These are phyloP conservation scores for Puccinia novopanici DNA, from an alignment of 1,284 basidiomycete species.

Conservation along the genomic window DNA sequence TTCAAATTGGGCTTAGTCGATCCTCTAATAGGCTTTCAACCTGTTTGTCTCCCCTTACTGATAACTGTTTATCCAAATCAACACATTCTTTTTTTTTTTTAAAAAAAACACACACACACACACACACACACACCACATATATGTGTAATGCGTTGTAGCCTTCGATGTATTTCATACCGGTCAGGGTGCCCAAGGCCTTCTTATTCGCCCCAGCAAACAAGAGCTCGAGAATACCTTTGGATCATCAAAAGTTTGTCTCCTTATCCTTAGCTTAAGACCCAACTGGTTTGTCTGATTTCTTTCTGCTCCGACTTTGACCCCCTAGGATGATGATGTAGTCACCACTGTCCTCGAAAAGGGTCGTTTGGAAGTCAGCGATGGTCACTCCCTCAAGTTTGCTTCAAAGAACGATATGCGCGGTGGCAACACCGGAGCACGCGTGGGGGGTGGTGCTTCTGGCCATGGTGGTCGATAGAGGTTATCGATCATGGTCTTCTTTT, in stretches of 20 bases:
- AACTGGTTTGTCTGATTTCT: not conserved
- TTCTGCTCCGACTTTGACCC: not conserved
- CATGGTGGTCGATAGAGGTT: constrained; percentile 35
- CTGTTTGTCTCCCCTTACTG: no score
- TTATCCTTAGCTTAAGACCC: no score
- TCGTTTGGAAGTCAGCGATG: constrained; percentile 61
- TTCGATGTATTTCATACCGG: constrained; percentile 65
- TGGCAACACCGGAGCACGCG: constrained; percentile 5
- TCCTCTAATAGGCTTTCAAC: constrained; percentile 21
- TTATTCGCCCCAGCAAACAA: constrained; percentile 72
- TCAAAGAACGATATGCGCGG: constrained; percentile 45
- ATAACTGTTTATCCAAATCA: no score
- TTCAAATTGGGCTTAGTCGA: not conserved
- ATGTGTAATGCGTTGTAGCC: no score
- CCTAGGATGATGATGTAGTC: constrained; percentile 64
- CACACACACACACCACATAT: no score
- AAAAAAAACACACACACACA: no score
- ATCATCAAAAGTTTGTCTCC: constrained; percentile 66
- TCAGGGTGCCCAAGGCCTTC: constrained; percentile 72
- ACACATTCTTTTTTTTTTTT: no score
- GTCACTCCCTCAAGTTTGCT: constrained; percentile 33
- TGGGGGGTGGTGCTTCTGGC: constrained; percentile 19
- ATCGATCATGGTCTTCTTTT: not conserved
- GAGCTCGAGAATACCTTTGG: constrained; percentile 73
- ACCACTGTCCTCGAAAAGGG: constrained; percentile 68